Conservation (phyloP, 108 stramenopile genomes). For the Nannochloropsis salina region DNA sequence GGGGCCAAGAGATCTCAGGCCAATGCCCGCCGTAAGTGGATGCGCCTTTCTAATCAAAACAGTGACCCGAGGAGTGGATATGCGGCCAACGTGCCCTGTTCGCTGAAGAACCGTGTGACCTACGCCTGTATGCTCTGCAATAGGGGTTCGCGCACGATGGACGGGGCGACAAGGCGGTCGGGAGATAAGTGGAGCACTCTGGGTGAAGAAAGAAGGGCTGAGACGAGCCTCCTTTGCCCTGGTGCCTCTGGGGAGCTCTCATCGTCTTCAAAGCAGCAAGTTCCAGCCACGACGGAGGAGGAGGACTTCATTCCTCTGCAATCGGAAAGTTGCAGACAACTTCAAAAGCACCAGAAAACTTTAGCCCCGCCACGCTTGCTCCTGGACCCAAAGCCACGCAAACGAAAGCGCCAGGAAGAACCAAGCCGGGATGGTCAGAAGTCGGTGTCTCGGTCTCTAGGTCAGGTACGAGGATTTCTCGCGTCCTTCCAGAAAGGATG, state of each 20-base stretch:
- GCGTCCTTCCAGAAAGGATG: background rate
- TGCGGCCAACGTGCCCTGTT: too few species aligned
- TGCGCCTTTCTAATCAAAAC: too few species aligned
- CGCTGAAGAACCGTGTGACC: background rate
- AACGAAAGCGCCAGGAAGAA: background rate
- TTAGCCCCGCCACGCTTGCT: background rate
- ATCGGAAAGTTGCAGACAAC: background rate
- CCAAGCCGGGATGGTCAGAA: background rate
- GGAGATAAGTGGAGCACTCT: background rate
- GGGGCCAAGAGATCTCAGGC: background rate
- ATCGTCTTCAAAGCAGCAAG: background rate
- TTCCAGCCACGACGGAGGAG: background rate
- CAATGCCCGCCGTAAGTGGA: background rate
- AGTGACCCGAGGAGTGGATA: too few species aligned
- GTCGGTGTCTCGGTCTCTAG: background rate
- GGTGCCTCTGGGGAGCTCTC: background rate
- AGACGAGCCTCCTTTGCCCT: too few species aligned
- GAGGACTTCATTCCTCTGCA: conserved; percentile 15
- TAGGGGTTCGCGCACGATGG: background rate
- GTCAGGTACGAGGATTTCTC: background rate
- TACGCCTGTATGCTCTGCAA: conserved; percentile 16
- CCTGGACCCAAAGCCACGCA: background rate
- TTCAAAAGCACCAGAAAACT: too few species aligned
- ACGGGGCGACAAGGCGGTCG: background rate
- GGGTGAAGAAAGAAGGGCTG: too few species aligned